These are phyloP conservation scores for Phaeosphaeriaceae sp. DNA, from an alignment of 2,329 filamentous ascomycete genomes.

Conservation along the genomic window DNA sequence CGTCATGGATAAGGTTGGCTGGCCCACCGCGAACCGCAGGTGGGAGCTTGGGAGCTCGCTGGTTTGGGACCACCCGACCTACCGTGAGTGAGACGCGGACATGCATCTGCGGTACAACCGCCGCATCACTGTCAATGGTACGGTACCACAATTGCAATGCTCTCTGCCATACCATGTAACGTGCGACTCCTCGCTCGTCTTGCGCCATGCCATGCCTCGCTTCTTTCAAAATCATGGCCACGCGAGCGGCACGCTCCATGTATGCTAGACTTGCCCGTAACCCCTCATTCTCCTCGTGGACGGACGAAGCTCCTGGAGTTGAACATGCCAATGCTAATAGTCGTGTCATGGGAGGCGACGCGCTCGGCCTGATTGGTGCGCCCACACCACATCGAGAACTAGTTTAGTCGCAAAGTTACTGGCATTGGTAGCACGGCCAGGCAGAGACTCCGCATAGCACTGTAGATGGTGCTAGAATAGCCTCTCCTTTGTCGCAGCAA, in stretches of 20 bases:
- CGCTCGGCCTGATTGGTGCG: slow-evolving; percentile 8
- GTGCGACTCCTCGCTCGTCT: slow-evolving; percentile 5
- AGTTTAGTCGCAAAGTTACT: slow-evolving; percentile 8
- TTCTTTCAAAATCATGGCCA: background rate
- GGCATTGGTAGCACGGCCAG: background rate
- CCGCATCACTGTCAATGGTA: slow-evolving; percentile 35
- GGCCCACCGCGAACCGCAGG: slow-evolving; percentile 35
- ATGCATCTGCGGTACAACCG: slow-evolving; percentile 28
- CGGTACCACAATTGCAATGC: slow-evolving; percentile 25
- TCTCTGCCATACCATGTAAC: slow-evolving; percentile 32
- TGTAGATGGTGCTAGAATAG: background rate
- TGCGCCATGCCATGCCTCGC: slow-evolving; percentile 12
- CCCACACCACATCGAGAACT: slow-evolving; percentile 4
- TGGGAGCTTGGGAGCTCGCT: slow-evolving; percentile 24
- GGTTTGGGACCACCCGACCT: slow-evolving; percentile 20
- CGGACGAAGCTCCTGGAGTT: background rate
- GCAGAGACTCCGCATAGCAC: background rate
- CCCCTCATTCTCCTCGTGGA: background rate
- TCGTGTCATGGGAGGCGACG: slow-evolving; percentile 23
- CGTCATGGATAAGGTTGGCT: slow-evolving; percentile 43
- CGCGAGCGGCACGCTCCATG: slow-evolving; percentile 2
- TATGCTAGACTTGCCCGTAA: background rate
- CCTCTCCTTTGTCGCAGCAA: background rate
- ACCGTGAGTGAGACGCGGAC: slow-evolving; percentile 9
- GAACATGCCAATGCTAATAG: background rate